Percentiles rank a stretch among this genome's conserved stretches.
Conservation (phyloP, 2,329 filamentous ascomycete species). For the Phialophora macrospora region DNA sequence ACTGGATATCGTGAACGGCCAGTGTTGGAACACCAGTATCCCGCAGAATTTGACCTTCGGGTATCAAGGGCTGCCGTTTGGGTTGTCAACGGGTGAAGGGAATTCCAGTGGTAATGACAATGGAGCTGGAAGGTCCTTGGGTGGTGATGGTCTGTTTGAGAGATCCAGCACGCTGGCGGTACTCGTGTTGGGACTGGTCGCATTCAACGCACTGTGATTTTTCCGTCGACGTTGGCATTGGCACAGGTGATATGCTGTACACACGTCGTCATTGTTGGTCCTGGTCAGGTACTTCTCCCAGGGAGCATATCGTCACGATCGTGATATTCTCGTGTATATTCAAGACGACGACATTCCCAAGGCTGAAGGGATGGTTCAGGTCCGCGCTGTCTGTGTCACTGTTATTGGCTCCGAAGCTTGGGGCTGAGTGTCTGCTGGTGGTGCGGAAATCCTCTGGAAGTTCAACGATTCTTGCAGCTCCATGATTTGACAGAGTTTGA, state of each 20-base stretch:
- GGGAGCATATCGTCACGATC: background rate
- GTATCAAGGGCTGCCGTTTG: slow-evolving; percentile 63
- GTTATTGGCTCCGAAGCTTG: background rate
- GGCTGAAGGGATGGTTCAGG: background rate
- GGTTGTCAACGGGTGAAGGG: slow-evolving; percentile 27
- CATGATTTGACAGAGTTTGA: background rate
- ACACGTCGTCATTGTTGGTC: background rate
- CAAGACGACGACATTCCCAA: background rate
- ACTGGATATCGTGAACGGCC: slow-evolving; percentile 69
- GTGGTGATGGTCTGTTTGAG: background rate
- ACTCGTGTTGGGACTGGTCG: slow-evolving; percentile 17
- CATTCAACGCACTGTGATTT: slow-evolving; percentile 18
- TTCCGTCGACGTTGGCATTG: background rate
- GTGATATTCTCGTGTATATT: background rate
- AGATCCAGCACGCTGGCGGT: slow-evolving; percentile 18
- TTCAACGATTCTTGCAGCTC: background rate
- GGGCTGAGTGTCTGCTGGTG: background rate
- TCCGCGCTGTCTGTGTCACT: background rate
- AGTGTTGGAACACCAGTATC: slow-evolving; percentile 69
- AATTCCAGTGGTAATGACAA: slow-evolving; percentile 16
- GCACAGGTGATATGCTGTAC: background rate
- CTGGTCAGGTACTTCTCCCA: background rate
- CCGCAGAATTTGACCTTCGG: slow-evolving; percentile 74
- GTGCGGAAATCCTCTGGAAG: background rate
- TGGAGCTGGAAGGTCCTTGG: slow-evolving; percentile 16